A percentile compares a stretch with the other conserved stretches of the same genome.
Evolutionary conservation across 352 stramenopile genomes (phyloP).

Genomic region (Aphanomyces euteiches): DNA sequence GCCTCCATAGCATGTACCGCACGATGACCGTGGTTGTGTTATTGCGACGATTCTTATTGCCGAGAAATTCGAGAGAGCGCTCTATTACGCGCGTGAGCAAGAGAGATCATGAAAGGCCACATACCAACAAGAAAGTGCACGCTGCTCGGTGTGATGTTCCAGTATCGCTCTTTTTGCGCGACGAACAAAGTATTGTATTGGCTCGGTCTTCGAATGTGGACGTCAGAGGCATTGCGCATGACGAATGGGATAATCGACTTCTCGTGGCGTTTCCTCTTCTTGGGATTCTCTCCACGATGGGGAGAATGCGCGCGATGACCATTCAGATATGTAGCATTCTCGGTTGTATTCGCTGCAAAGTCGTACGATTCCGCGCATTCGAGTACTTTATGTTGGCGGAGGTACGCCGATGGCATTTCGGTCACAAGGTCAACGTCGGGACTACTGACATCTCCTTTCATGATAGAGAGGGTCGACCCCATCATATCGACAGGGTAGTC

Average conservation of each 20-base stretch:
- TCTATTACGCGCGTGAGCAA: neutral
- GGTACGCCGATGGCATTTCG: conserved; percentile 9
- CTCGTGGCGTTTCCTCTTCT: neutral
- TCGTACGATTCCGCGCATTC: conserved; percentile 1
- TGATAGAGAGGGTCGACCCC: neutral
- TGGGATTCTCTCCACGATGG: too few relatives aligned
- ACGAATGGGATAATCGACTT: neutral
- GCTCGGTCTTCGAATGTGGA: neutral
- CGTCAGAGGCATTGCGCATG: neutral
- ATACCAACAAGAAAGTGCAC: conserved; percentile 10
- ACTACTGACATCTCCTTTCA: neutral
- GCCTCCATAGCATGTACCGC: conserved; percentile 9
- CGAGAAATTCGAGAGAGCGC: conserved; percentile 9
- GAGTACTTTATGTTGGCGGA: neutral
- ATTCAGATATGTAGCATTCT: neutral
- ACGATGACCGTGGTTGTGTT: neutral
- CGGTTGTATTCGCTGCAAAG: neutral
- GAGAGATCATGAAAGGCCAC: conserved; percentile 5
- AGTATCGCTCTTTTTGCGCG: conserved; percentile 5
- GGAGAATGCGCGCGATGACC: neutral
- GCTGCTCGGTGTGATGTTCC: neutral
- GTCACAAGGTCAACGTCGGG: conserved; percentile 4
- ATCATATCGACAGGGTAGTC: neutral
- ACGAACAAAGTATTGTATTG: neutral
- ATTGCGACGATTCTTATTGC: neutral